Evolutionary conservation across 2,329 filamentous ascomycete genomes (phyloP).

Genomic region (Sclerotinia nivalis): DNA sequence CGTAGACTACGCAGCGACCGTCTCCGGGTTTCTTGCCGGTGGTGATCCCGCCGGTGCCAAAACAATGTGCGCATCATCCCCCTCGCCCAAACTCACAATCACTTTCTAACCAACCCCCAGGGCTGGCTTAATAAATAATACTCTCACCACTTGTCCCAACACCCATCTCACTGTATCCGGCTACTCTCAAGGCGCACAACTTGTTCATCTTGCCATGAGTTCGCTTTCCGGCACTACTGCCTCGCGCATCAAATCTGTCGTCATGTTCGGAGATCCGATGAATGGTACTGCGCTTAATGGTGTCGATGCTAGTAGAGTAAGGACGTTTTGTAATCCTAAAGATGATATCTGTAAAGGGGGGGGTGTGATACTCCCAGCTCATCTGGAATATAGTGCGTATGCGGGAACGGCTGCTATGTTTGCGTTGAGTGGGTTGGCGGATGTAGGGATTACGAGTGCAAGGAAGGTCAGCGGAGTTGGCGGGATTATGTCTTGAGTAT

Average conservation of each 20-base stretch:
- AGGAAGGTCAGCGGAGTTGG: conserved; percentile 24
- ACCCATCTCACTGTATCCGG: conserved; percentile 35
- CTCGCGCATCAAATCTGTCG: conserved; percentile 30
- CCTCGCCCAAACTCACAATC: neutral
- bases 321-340: conserved; percentile 32
- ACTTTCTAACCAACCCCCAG: conserved; percentile 19
- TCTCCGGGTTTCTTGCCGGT: conserved; percentile 49
- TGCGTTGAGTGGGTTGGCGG: conserved; percentile 30
- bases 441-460: conserved; percentile 35
- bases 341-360: conserved; percentile 37
- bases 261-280: conserved; percentile 38
- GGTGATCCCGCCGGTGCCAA: conserved; percentile 48
- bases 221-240: conserved; percentile 26
- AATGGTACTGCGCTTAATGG: conserved; percentile 34
- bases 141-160: conserved; percentile 30
- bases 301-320: conserved; percentile 30
- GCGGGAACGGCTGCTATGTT: conserved; percentile 35
- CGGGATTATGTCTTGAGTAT: conserved; percentile 8
- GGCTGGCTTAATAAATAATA: conserved; percentile 32
- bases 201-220: conserved; percentile 34
- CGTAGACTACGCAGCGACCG: conserved; percentile 52
- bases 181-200: conserved; percentile 38
- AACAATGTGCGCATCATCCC: conserved; percentile 43
- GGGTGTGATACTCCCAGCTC: conserved; percentile 24
- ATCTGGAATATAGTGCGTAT: conserved; percentile 36